Evolutionary conservation across 2,329 filamentous ascomycete species (phyloP).

Genomic region (Nannizzia gypsea): DNA sequence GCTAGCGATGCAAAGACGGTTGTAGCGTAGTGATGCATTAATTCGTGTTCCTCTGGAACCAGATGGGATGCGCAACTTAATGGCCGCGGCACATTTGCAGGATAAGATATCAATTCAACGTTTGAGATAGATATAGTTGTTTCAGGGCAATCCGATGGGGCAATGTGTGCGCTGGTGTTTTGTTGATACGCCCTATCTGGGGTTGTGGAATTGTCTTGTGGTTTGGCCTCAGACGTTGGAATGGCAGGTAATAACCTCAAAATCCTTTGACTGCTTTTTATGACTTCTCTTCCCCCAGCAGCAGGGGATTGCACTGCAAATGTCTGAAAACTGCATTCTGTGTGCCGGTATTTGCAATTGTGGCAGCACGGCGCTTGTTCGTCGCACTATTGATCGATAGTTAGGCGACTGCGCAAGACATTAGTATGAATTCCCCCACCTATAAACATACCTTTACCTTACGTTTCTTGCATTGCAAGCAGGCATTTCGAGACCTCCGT

Average conservation of each 20-base stretch:
- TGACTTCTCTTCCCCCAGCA: too few relatives aligned
- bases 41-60: conserved; percentile 7
- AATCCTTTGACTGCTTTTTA: background rate
- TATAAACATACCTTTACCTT: conserved; percentile 12
- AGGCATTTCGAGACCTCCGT: conserved; percentile 13
- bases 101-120: background rate
- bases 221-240: background rate
- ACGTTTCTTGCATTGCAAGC: conserved; percentile 13
- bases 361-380: conserved; percentile 14
- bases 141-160: background rate
- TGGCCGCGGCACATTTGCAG: background rate
- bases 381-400: conserved; percentile 8
- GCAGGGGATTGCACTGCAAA: background rate
- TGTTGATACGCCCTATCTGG: background rate
- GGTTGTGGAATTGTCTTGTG: background rate
- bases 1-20: conserved; percentile 8
- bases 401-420: background rate
- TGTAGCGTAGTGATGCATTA: conserved; percentile 14
- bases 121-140: background rate
- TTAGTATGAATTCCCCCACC: too few relatives aligned
- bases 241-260: background rate
- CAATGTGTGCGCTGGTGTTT: background rate
- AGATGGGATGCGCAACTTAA: background rate
- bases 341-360: conserved; percentile 11
- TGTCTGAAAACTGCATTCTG: conserved; percentile 10